phyloP scores from a whole-genome alignment of 441 rosid species.

The Erysimum pusillum region DNA sequence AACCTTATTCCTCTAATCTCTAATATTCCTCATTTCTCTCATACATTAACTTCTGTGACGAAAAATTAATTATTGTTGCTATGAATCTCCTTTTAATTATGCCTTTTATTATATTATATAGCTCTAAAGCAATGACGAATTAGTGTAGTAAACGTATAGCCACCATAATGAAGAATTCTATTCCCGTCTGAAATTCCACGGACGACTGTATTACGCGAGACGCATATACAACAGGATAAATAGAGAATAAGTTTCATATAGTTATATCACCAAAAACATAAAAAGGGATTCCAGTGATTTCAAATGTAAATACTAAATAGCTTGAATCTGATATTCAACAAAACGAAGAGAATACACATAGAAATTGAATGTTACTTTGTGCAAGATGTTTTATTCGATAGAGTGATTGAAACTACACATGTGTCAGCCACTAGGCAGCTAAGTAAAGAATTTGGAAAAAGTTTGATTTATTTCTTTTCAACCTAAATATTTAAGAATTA shows the following conservation, averaged over 20 bases:
- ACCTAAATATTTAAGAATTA: not conserved
- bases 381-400: not conserved
- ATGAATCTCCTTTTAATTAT: not conserved
- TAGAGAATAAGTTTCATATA: not conserved
- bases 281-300: not conserved
- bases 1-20: slow-evolving; percentile 40
- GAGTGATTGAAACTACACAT: not conserved
- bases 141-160: slow-evolving; percentile 17
- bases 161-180: slow-evolving; percentile 4
- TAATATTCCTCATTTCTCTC: slow-evolving; percentile 35
- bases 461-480: not conserved
- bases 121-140: slow-evolving; percentile 24
- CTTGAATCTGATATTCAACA: not conserved
- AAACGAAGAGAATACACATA: not conserved
- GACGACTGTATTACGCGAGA: not conserved
- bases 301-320: not conserved
- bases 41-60: slow-evolving; percentile 6
- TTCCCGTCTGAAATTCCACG: not conserved
- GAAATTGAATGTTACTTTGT: not conserved
- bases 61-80: too few species aligned
- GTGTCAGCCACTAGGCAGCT: not conserved
- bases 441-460: not conserved
- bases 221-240: not conserved
- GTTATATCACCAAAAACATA: not conserved
- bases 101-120: not conserved